Evolutionary conservation across 306 rosid species (phyloP).

Genomic region (Mimosa pudica): DNA sequence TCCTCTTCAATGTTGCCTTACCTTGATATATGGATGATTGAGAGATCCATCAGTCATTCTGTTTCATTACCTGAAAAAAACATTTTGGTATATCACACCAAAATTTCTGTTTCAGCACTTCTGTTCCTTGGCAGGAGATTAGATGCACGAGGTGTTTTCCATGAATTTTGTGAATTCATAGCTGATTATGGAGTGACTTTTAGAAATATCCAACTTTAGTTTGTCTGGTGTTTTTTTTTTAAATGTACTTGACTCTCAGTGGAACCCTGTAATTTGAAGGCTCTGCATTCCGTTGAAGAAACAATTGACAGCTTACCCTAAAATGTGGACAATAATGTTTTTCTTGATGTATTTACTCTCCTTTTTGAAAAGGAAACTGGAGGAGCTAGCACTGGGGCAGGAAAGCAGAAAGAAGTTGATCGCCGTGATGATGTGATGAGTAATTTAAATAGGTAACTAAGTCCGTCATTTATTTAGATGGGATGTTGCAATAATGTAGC

Average conservation of each 20-base stretch:
- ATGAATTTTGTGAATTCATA: constrained; percentile 3
- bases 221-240: background rate
- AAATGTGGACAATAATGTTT: constrained; percentile 28
- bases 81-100: background rate
- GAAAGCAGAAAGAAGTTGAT: constrained; percentile 69
- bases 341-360: constrained; percentile 5
- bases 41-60: constrained; percentile 24
- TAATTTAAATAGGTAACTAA: constrained; percentile 69
- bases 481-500: constrained; percentile 14
- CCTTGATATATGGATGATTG: constrained; percentile 13
- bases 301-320: constrained; percentile 11
- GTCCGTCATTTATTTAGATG: constrained; percentile 24
- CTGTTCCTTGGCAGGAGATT: constrained; percentile 9
- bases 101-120: background rate
- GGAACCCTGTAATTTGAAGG: constrained; percentile 6
- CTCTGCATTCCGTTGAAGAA: constrained; percentile 1
- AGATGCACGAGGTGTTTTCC: background rate
- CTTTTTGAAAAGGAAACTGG: constrained; percentile 61
- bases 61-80: constrained; percentile 13
- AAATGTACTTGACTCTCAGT: constrained; percentile 13
- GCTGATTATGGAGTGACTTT: background rate
- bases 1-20: constrained; percentile 16
- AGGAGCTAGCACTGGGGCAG: constrained; percentile 52
- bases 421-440: constrained; percentile 70
- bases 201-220: background rate